phyloP scores from a whole-genome alignment of 225 moss, liverwort and hornwort genomes.

The Ulota crispa region DNA sequence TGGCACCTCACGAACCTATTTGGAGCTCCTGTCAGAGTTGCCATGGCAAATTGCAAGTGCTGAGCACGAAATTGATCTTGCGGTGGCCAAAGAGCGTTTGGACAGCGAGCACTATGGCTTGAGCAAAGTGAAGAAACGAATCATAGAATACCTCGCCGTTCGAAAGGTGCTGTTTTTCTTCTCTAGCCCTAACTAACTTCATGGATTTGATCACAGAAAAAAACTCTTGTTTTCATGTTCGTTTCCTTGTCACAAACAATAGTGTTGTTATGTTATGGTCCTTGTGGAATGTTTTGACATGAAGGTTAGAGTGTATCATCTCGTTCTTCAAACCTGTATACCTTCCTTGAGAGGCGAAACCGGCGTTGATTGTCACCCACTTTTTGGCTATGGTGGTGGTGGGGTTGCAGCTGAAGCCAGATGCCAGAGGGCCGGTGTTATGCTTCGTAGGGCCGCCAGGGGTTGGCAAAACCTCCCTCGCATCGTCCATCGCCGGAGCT shows the following conservation, averaged over 20 bases:
- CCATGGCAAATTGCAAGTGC: slow-evolving; percentile 60
- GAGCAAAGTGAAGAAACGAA: slow-evolving; percentile 63
- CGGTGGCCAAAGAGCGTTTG: slow-evolving; percentile 57
- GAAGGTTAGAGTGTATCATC: background rate
- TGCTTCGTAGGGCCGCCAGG: slow-evolving; percentile 67
- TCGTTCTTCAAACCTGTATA: background rate
- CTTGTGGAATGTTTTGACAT: background rate
- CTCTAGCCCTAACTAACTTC: background rate
- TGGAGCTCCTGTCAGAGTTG: slow-evolving; percentile 59
- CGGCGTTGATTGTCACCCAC: background rate
- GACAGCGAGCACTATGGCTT: slow-evolving; percentile 66
- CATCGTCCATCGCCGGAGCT: slow-evolving; percentile 64
- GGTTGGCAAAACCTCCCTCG: slow-evolving; percentile 62
- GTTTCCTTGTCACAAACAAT: background rate
- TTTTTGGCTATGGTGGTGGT: background rate
- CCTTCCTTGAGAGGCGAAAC: background rate
- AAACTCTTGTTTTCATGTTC: background rate
- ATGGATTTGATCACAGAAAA: background rate
- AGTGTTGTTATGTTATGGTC: background rate
- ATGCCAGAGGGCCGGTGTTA: slow-evolving; percentile 61
- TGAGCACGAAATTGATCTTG: slow-evolving; percentile 55
- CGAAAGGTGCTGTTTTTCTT: slow-evolving; percentile 40
- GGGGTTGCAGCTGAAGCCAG: slow-evolving; percentile 53
- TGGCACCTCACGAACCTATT: slow-evolving; percentile 54
- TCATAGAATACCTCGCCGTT: slow-evolving; percentile 65